A percentile compares a stretch with the other conserved stretches of the same genome.
phyloP scores from a whole-genome alignment of 2,329 filamentous ascomycete species.

The Talaromyces sp. region DNA sequence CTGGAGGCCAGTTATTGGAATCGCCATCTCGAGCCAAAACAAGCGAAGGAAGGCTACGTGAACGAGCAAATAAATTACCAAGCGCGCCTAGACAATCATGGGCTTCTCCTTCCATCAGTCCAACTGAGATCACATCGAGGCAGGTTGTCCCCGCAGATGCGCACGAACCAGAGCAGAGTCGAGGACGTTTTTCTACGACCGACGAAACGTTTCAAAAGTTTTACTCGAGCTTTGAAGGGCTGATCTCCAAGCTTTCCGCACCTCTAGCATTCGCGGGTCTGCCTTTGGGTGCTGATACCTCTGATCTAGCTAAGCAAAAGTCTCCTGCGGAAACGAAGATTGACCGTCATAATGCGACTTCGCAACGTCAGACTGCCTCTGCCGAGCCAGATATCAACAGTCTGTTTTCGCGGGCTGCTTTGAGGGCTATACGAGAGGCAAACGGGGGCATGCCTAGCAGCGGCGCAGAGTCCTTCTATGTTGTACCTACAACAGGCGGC shows the following conservation, averaged over 20 bases:
- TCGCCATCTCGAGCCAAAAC: conserved; percentile 44
- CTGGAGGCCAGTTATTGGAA: conserved; percentile 65
- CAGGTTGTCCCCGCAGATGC: conserved; percentile 31
- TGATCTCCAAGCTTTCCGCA: conserved; percentile 84
- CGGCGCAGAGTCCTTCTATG: conserved; percentile 73
- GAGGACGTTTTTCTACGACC: conserved; percentile 25
- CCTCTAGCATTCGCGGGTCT: conserved; percentile 90
- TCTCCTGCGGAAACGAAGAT: conserved; percentile 36
- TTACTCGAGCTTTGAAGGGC: conserved; percentile 84
- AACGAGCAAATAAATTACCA: conserved; percentile 25
- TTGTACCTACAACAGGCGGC: conserved; percentile 86
- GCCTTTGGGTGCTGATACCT: conserved; percentile 61
- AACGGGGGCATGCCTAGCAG: conserved; percentile 58
- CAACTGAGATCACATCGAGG: conserved; percentile 35
- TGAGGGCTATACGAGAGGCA: conserved; percentile 72
- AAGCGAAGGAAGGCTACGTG: conserved; percentile 31
- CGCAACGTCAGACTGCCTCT: conserved; percentile 37
- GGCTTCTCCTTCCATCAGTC: conserved; percentile 33
- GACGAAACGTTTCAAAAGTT: conserved; percentile 87
- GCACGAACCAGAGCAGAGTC: conserved; percentile 26
- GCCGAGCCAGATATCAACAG: conserved; percentile 73
- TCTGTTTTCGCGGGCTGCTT: conserved; percentile 79
- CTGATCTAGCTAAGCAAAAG: conserved; percentile 25
- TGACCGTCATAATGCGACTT: conserved; percentile 39
- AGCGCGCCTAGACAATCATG: conserved; percentile 31